Evolutionary conservation across 1,284 basidiomycete species (phyloP).

Genomic region (Cutaneotrichosporon daszewskae): DNA sequence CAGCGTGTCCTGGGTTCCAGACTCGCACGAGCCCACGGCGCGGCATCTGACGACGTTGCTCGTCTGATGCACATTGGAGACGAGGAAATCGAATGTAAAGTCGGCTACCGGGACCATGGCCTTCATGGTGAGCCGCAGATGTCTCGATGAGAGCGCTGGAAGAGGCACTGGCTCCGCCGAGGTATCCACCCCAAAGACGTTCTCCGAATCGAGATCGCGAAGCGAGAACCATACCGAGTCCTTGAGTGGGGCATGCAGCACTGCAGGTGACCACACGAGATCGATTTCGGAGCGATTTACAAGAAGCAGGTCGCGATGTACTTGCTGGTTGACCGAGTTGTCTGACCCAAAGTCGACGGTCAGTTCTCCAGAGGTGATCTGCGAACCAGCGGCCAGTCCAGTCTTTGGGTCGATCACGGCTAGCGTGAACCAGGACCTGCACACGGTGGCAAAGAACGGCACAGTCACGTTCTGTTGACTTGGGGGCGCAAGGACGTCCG

Average conservation of each 20-base stretch:
- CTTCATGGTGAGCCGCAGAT: conserved; percentile 35
- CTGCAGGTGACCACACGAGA: conserved; percentile 38
- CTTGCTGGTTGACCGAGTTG: conserved; percentile 33
- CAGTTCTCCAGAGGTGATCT: conserved; percentile 34
- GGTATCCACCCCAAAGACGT: conserved; percentile 43
- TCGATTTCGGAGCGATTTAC: conserved; percentile 46
- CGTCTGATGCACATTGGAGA: conserved; percentile 40
- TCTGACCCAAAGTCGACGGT: conserved; percentile 41
- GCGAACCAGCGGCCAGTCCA: conserved; percentile 27
- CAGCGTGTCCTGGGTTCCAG: conserved; percentile 46
- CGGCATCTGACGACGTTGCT: conserved; percentile 40
- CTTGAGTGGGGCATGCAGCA: conserved; percentile 36
- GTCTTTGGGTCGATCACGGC: conserved; percentile 37
- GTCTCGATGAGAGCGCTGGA: conserved; percentile 39
- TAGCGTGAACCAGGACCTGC: conserved; percentile 40
- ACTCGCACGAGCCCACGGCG: conserved; percentile 32
- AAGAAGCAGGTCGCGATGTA: conserved; percentile 40
- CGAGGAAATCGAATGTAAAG: conserved; percentile 42
- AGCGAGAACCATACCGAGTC: conserved; percentile 43
- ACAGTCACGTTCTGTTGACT: conserved; percentile 27
- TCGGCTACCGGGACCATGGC: conserved; percentile 28
- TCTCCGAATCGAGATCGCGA: conserved; percentile 44
- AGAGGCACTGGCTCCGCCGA: conserved; percentile 38
- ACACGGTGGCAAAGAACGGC: conserved; percentile 44
- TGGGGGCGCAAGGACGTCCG: conserved; percentile 2